Evolutionary conservation across 2,329 filamentous ascomycete genomes (phyloP), one percentile per base, ranked within the genome.

Genomic region (Aschersonia sp.): DNA sequence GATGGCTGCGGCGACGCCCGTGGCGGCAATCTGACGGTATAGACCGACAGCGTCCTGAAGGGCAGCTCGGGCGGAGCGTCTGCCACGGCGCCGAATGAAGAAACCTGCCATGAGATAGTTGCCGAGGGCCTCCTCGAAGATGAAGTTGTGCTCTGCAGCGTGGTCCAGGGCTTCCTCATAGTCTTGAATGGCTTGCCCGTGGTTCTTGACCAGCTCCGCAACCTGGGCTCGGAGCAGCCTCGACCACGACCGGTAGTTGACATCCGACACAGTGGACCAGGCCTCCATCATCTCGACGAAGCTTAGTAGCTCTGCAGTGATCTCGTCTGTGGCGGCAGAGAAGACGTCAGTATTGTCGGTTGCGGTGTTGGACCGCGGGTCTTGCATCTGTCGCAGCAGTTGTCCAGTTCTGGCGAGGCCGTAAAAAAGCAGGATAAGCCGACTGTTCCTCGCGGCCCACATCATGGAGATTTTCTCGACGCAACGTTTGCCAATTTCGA

Each of bases 121-220:
- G 12, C 79, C 77, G 2, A 87, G 68, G 0, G 81, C 85, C 60
- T 88, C 83, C 51, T 89, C 85, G 45, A 87, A 75, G 2, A 74
- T 57, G 52, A 85, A 83, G 42, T 72, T 71, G 54, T 86, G 73
- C 48, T 83, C 71, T 22, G 83, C 72, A 10, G 81, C 77, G 56
- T 88, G 84, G 55, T 89, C 83, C 49, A 88, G 64, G 6, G 81
- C 78, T 51, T 77, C 71, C 58, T 90, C 85, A 56, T 87, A 89
- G 43, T 74, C 67, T 30, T 67, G 67, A 35, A 88, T 69, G 6
- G 82, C 79, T 2, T 63, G 58, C 4, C 76, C 79, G 50, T 79
- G 71, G 35, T 81, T 65, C 6, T 64, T 64, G 5, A 68, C 66
- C 48, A 85, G 67, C 54, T 89, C 85, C 4, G 76, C 72, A 14